phyloP scores from a whole-genome alignment of 2,329 filamentous ascomycete species.

The Xenoacremonium recifei region DNA sequence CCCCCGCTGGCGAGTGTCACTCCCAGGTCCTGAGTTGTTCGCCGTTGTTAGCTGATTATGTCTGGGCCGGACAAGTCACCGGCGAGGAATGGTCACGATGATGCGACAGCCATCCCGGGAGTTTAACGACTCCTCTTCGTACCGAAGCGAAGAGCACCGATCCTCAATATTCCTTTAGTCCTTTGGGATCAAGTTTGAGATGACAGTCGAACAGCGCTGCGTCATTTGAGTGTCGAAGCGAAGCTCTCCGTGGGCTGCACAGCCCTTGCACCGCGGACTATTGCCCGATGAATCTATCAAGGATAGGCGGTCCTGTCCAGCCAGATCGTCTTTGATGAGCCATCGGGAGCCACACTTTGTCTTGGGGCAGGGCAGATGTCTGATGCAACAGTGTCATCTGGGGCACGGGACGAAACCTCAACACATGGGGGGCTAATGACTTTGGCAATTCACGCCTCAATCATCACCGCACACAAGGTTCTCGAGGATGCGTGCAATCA shows the following conservation, averaged over 20 bases:
- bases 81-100: conserved; percentile 9
- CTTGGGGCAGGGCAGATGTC: conserved; percentile 14
- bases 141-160: conserved; percentile 9
- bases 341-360: no score
- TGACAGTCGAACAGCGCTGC: no score
- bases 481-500: neutral
- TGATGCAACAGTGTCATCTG: conserved; percentile 31
- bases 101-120: conserved; percentile 3
- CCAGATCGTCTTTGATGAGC: no score
- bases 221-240: no score
- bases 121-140: conserved; percentile 1
- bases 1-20: conserved; percentile 23
- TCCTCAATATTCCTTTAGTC: no score
- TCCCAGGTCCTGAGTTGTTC: conserved; percentile 19
- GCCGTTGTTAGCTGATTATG: conserved; percentile 14
- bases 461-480: neutral
- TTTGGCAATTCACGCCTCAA: conserved; percentile 8
- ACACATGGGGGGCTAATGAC: conserved; percentile 21
- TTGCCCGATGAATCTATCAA: no score
- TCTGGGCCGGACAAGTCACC: conserved; percentile 7
- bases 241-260: no score
- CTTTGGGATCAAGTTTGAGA: no score
- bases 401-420: conserved; percentile 24
- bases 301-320: no score
- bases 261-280: no score